Evolutionary conservation across 2,329 filamentous ascomycete species (phyloP), one percentile per base, ranked within the genome.

Genomic region (Calonectria pseudoturangicola): DNA sequence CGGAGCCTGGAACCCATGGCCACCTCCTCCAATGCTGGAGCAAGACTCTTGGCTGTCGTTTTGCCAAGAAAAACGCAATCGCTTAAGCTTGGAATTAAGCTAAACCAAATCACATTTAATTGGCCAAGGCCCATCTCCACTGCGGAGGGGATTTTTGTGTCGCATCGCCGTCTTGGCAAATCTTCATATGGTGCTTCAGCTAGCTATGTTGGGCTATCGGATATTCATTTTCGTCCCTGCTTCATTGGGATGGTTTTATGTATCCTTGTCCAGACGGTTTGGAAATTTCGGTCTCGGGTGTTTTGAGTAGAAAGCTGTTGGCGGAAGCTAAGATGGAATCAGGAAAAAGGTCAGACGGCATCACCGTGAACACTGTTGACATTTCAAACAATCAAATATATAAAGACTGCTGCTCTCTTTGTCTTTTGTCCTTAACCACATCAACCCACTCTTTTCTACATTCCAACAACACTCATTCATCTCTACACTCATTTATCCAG

Each of bases 31-130:
- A 36, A 21, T n/a, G 16, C 30, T n/a, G n/a, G n/a, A 12, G 4
- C 33, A 58, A 7, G 18, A n/a, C 2, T 9, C 28, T 21, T 18
- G 12, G 12, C 18, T 16, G n/a, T 58, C 30, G 39, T 28, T 25
- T 15, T 21, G 36, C 21, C 12, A 21, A n/a, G 10, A 39, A 10
- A 33, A 39, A 58, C 30, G 13, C 28, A 36, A 39, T 36, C 51
- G 12, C 51, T 58, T 58, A 58, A 58, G 51, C 51, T 56, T 56
- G 51, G 51, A 56, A 56, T 56, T 56, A 56, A 56, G 51, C 51
- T 56, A 56, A 28, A 36, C 18, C 9, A 9, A 16, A 13, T n/a
- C 15, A 21, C 5, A 39, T 39, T 16, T 16, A 39, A 39, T 58
- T 58, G 51, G 51, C 51, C 12, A n/a, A 33, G 12, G 36, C 33